Evolutionary conservation across 495 filamentous ascomycete genomes (phyloP).

Genomic region (Lophiotrema nucula): DNA sequence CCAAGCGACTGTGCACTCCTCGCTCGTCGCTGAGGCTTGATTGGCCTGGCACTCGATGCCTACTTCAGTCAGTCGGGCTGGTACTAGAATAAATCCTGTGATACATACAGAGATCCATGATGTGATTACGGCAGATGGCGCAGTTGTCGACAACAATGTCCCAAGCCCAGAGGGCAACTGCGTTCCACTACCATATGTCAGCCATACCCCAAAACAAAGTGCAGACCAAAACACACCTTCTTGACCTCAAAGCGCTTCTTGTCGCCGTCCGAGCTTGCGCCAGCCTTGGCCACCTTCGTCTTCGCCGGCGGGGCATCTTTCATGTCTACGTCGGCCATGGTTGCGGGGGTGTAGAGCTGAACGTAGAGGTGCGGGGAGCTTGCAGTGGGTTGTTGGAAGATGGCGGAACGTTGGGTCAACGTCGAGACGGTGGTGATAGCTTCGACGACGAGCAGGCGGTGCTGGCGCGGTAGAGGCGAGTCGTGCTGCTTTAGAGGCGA

Average conservation of each 20-base stretch:
- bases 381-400: not conserved
- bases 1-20: slow-evolving; percentile 99
- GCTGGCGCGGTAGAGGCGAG: not conserved
- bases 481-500: not conserved
- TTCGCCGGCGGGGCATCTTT: slow-evolving; percentile 68
- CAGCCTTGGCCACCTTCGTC: slow-evolving; percentile 55
- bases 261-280: slow-evolving; percentile 54
- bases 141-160: slow-evolving; percentile 99
- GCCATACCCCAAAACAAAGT: not conserved
- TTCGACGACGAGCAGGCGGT: not conserved
- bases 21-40: slow-evolving; percentile 92
- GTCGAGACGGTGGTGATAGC: not conserved
- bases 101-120: slow-evolving; percentile 92
- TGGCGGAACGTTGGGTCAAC: too few species aligned
- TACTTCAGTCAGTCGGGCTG: slow-evolving; percentile 38
- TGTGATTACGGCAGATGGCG: slow-evolving; percentile 98
- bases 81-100: not conserved
- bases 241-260: slow-evolving; percentile 98
- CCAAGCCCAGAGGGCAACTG: slow-evolving; percentile 99
- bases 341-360: slow-evolving; percentile 24
- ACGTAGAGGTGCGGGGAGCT: slow-evolving; percentile 16
- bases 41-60: slow-evolving; percentile 99
- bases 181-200: slow-evolving; percentile 75
- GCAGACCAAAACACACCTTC: slow-evolving; percentile 63
- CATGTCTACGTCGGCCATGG: slow-evolving; percentile 98